A percentile compares a stretch with the other conserved stretches of the same genome.
Evolutionary conservation across 2,329 filamentous ascomycete genomes (phyloP).

Genomic region (Aspergillus eucalypticola): DNA sequence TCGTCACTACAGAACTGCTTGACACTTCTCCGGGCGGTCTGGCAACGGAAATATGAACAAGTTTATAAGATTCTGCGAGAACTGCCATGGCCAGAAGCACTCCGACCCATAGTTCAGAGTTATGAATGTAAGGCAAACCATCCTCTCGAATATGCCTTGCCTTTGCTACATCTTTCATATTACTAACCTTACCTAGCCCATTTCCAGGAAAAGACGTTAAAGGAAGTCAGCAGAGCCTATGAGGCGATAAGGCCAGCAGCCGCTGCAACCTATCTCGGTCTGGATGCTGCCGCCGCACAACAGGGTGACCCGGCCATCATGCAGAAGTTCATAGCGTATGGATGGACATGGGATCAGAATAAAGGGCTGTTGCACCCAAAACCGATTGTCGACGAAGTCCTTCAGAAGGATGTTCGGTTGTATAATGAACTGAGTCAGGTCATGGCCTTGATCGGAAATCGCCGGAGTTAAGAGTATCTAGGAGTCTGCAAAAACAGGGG

Average conservation of each 20-base stretch:
- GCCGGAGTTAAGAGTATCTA: slow-evolving; percentile 24
- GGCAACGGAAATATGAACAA: slow-evolving; percentile 38
- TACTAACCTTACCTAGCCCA: slow-evolving; percentile 28
- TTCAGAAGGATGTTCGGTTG: slow-evolving; percentile 17
- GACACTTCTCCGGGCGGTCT: slow-evolving; percentile 40
- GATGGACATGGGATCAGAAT: slow-evolving; percentile 42
- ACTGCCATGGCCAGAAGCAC: slow-evolving; percentile 35
- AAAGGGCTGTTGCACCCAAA: slow-evolving; percentile 37
- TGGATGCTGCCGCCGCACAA: slow-evolving; percentile 31
- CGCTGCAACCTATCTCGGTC: slow-evolving; percentile 40
- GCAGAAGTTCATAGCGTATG: slow-evolving; percentile 35
- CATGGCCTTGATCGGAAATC: slow-evolving; percentile 35
- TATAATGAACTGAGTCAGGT: slow-evolving; percentile 34
- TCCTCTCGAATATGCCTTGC: not conserved
- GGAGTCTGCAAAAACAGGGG: not conserved
- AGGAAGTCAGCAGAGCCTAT: slow-evolving; percentile 42
- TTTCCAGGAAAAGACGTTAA: slow-evolving; percentile 42
- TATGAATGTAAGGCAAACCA: slow-evolving; percentile 36
- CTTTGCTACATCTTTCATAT: not conserved
- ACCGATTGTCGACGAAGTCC: slow-evolving; percentile 23
- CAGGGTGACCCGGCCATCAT: slow-evolving; percentile 32
- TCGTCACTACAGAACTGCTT: slow-evolving; percentile 37
- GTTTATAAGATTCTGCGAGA: slow-evolving; percentile 39
- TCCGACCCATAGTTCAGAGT: slow-evolving; percentile 34
- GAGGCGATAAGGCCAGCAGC: slow-evolving; percentile 40